Conservation (phyloP, 768 basidiomycete genomes). For the Guyanaporus albipodus region DNA sequence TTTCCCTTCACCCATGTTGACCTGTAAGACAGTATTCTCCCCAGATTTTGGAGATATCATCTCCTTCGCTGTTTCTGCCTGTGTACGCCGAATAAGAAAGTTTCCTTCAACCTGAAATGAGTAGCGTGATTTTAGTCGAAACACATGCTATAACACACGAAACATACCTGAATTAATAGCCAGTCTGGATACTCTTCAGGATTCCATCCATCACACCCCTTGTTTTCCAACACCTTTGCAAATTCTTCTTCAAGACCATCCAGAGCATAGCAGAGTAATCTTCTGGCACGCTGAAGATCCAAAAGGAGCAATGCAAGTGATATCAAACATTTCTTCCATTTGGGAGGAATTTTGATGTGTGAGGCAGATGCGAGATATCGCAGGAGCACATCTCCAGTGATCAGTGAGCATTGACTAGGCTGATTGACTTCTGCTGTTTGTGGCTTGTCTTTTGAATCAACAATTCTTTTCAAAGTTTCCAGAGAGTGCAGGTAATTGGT, state of each 20-base stretch:
- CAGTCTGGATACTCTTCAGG: conserved; percentile 38
- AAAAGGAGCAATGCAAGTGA: conserved; percentile 24
- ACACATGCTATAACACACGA: too few species aligned
- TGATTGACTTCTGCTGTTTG: neutral
- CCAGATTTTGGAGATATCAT: too few species aligned
- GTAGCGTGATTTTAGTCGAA: too few species aligned
- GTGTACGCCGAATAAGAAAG: too few species aligned
- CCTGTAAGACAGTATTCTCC: too few species aligned
- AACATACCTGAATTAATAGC: conserved; percentile 40
- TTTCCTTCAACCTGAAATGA: too few species aligned
- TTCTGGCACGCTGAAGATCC: too few species aligned
- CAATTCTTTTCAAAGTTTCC: neutral
- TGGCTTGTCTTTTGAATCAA: conserved; percentile 10
- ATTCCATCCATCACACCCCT: conserved; percentile 8
- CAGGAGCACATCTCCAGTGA: neutral
- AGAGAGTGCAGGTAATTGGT: neutral
- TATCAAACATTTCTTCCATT: conserved; percentile 30
- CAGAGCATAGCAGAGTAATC: neutral
- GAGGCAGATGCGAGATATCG: too few species aligned
- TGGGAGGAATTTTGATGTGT: neutral
- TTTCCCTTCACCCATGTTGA: too few species aligned
- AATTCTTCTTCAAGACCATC: neutral
- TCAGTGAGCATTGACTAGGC: conserved; percentile 30
- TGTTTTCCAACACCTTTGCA: neutral
- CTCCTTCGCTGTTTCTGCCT: too few species aligned